Base-by-base conservation (phyloP, 2,329 filamentous ascomycete genomes). In the Aspergillus sp. region DNA sequence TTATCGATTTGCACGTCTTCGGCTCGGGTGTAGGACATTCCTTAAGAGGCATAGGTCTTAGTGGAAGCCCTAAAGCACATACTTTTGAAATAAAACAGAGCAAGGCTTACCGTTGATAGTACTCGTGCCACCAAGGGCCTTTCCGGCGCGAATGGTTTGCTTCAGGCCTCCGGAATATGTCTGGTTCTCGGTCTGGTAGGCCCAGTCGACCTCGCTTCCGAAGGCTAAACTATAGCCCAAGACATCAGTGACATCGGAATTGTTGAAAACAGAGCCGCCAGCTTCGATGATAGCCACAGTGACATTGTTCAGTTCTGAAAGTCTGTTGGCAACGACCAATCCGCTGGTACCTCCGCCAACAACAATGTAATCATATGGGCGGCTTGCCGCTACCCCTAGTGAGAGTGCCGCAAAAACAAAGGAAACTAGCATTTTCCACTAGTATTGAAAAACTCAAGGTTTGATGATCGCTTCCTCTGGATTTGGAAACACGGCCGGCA, bases 111-210 rank as follows among this genome's bases (percentile, higher is more conserved):
- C 77, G 59, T 80, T 80, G 52, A 81, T 79, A 4, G 73, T 68
- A 44, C 74, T 79, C 0, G 76, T 76, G 1, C 77, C 79, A 27
- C 75, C 77, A 4, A 80, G 62, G 1, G 75, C 77, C 56, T 77
- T 80, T 2, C 77, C 78, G 31, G 76, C 76, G 27, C 69, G 69
- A 56, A 78, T 71, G 4, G 64, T 67, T 45, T 77, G 65, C 4
- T 58, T 67, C 3, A 40, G 54, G n/a, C 70, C 69, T 7, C 66
- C 70, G 2, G 68, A 73, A 62, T 78, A 77, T n/a, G 64, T 73
- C 54, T 80, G 78, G 7, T 74, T 68, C 15, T 69, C 72, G 7
- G 73, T 77, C 47, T 67, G 61, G 47, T 78, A 80, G 1, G 67
- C 64, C 76, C 76, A 81, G 62, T 80, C 77, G 23, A 79, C 73